Evolutionary conservation across 2,329 filamentous ascomycete species (phyloP).

Genomic region (Dissoconium aciculare): DNA sequence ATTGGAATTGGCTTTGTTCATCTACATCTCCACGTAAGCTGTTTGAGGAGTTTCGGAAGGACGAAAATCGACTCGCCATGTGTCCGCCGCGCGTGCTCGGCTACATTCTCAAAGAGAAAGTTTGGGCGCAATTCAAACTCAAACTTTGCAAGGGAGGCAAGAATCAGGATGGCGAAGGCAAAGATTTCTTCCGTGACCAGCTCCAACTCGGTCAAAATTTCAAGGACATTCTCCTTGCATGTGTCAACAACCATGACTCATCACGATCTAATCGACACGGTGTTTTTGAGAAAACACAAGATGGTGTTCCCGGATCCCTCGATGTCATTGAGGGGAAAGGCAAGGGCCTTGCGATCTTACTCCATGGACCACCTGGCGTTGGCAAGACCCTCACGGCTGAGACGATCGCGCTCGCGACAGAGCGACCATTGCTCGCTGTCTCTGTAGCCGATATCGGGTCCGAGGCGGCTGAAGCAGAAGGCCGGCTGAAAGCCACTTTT

Average conservation of each 20-base stretch:
- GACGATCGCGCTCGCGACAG: slow-evolving; percentile 14
- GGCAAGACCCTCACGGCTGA: slow-evolving; percentile 23
- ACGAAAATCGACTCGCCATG: slow-evolving; percentile 2
- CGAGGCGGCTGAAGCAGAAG: slow-evolving; percentile 3
- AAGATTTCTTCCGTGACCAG: slow-evolving; percentile 2
- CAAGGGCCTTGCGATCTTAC: slow-evolving; percentile 17
- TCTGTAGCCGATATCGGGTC: slow-evolving; percentile 6
- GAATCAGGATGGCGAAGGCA: neutral
- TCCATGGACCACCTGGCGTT: slow-evolving; percentile 24
- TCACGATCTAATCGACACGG: slow-evolving; percentile 1
- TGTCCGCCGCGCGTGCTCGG: slow-evolving; percentile 5
- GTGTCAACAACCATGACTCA: slow-evolving; percentile 7
- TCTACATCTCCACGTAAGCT: no score
- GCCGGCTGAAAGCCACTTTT: slow-evolving; percentile 3
- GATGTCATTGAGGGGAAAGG: slow-evolving; percentile 9
- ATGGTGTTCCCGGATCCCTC: neutral
- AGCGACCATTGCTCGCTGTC: slow-evolving; percentile 2
- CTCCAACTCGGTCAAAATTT: slow-evolving; percentile 6
- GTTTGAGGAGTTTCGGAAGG: neutral
- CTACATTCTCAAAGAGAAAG: slow-evolving; percentile 2
- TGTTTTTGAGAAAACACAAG: neutral
- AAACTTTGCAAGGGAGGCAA: neutral
- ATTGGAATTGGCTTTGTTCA: no score
- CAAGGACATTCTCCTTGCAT: slow-evolving; percentile 9
- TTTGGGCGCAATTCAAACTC: slow-evolving; percentile 6